Base-by-base conservation (phyloP, 2,329 filamentous ascomycete genomes). In the Ciborinia camelliae region DNA sequence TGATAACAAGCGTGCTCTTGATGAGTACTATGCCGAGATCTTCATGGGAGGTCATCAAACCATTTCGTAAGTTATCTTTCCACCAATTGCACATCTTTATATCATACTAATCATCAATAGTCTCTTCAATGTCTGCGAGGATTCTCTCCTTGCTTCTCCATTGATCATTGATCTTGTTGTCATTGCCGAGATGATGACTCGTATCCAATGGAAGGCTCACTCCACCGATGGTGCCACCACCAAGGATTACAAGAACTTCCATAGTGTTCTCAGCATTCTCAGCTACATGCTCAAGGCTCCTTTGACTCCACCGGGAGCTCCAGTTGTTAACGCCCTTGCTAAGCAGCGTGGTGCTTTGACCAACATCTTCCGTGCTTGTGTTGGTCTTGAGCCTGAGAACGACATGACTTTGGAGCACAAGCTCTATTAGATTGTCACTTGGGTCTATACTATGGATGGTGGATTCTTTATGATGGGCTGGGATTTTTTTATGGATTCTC, bases 401-500 rank as follows among this genome's bases (percentile, higher is more conserved):
- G 95, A 99, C 78, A 99, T 99, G 95, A 97, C 93, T 48, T 86
- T 98, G 62, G 95, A 99, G 85, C 94, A 98, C 83, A 99, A 98
- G 87, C 86, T 98, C 69, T 93, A 97, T 77, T 91, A 85, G 78
- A 59, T 62, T 52, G 3, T 10, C 37, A 28, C 32, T 50, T 26
- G 32, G 30, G 23, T 45, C 7, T n/a, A 26, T 30, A 20, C 57
- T 35, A 53, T 57, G 43, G 45, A 28, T 30, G 6, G 23, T 23
- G 35, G 45, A 28, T 18, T 30, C 20, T 39, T 41, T 7, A 39
- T 45, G 58, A 23, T 55, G 58, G 23, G n/a, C 48, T 60, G 10
- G 28, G 48, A n/a, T n/a, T 9, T 60, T 64, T 61, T 20, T 23
- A 41, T 53, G 28, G 23, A 18, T 43, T 35, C n/a, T 58, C 45